Evolutionary conservation across 1,139 yeast genomes (phyloP).

Genomic region (Diutina sp.): DNA sequence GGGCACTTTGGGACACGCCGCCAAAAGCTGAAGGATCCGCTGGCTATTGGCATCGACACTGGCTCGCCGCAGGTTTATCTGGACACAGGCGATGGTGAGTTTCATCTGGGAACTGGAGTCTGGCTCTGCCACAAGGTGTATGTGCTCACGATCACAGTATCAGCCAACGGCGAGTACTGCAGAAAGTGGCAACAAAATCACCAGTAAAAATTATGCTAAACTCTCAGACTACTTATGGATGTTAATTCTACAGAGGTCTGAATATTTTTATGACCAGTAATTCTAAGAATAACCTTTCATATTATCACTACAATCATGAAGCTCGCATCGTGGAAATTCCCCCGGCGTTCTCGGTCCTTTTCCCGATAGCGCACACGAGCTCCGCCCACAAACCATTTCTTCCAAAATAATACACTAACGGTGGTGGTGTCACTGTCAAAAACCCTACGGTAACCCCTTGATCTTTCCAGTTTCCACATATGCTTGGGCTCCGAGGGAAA

Average conservation of each 20-base stretch:
- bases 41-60: constrained; percentile 40
- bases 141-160: background rate
- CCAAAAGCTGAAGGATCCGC: constrained; percentile 31
- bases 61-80: constrained; percentile 56
- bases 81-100: constrained; percentile 52
- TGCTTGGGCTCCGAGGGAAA: background rate
- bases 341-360: background rate
- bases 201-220: too few relatives aligned
- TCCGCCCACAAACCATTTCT: background rate
- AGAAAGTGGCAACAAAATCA: too few relatives aligned
- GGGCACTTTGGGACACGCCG: constrained; percentile 12
- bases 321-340: background rate
- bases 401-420: background rate
- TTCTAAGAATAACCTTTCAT: too few relatives aligned
- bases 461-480: background rate
- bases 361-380: background rate
- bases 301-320: too few relatives aligned
- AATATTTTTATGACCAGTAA: too few relatives aligned
- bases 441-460: background rate
- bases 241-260: too few relatives aligned
- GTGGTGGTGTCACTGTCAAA: background rate
- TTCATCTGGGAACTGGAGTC: constrained; percentile 12
- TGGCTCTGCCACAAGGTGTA: background rate
- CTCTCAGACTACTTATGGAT: too few relatives aligned
- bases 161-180: background rate